These are phyloP conservation scores for Hymenoscyphus salicellus DNA, from an alignment of 2,329 filamentous ascomycete genomes.

Conservation along the genomic window DNA sequence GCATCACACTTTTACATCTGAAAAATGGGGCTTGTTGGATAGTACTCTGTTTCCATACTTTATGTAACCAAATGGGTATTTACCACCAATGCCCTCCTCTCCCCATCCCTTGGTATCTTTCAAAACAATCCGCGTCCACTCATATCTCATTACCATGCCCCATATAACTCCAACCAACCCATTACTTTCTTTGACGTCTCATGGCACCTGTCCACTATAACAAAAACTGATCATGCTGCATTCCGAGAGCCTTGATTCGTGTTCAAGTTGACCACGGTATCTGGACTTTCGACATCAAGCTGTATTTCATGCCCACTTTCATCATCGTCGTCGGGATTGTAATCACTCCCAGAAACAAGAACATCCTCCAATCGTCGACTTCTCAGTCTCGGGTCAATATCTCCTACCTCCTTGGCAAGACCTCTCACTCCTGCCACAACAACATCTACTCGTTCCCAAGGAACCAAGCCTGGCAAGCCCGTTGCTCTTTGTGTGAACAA, in stretches of 20 bases:
- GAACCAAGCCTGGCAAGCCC: constrained; percentile 25
- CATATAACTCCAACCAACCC: neutral
- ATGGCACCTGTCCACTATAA: neutral
- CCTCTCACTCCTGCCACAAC: constrained; percentile 28
- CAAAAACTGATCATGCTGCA: constrained; percentile 11
- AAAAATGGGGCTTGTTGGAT: neutral
- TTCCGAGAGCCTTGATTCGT: neutral
- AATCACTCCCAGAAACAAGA: constrained; percentile 14
- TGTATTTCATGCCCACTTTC: constrained; percentile 22
- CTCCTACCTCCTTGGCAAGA: constrained; percentile 22
- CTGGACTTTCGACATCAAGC: constrained; percentile 31
- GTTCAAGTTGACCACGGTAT: constrained; percentile 26
- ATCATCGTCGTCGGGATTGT: constrained; percentile 12
- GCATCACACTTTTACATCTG: neutral
- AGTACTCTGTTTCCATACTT: neutral
- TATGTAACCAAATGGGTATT: neutral
- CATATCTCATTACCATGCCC: neutral
- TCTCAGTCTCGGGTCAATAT: constrained; percentile 23
- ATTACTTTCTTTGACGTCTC: neutral
- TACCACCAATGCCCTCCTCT: neutral
- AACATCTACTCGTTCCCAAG: constrained; percentile 27
- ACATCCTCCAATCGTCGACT: constrained; percentile 23
- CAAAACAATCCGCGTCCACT: neutral
- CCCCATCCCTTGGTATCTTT: constrained; percentile 1
- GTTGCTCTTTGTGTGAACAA: constrained; percentile 27